Evolutionary conservation across 2,329 filamentous ascomycete species (phyloP), one percentile per base, ranked within the genome.

Genomic region (Pseudocercospora fuligena): DNA sequence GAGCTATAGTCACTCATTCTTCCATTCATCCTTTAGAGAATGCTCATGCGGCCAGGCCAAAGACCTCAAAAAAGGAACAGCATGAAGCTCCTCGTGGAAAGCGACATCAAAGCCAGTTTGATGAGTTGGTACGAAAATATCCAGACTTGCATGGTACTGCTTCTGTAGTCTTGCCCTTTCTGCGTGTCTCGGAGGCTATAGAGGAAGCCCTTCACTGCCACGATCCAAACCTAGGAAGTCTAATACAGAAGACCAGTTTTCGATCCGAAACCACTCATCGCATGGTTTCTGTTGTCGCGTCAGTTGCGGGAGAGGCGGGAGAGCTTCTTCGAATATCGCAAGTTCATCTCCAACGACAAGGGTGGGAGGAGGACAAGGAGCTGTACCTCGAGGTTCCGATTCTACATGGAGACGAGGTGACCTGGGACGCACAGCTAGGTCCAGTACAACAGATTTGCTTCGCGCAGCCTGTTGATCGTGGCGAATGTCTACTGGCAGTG

Each of bases 241-340:
- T 90, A 4, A 80, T 92, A 23, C 84, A 85, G 1, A 80, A 87
- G 29, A 89, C 89, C 1, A 84, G 86, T 80, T 70, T 80, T 84
- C 67, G 86, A 81, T 68, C 84, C 9, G 70, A 76, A 23, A 64
- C 72, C 1, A 72, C 67, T 46, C 67, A 74, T 51, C 72, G 72
- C 12, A 69, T 79, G 5, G 75, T 78, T 16, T 74, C 75, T 4
- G 66, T 82, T 1, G 74, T 77, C 11, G 78, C 74, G 2, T 74
- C 77, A 43, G 70, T 73, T 3, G 67, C 84, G 2, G 90, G 90
- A n/a, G 82, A 84, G 58, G 84, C 82, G 14, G 86, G 87, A 1
- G 85, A 89, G 69, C 78, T 86, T 1, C 78, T 92, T 9, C 85
- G 86, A 2, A 73, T 92, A 2, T 77, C 84, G 4, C 80, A 81